phyloP scores from a whole-genome alignment of 352 stramenopile species.

The Phytophthora multivora region DNA sequence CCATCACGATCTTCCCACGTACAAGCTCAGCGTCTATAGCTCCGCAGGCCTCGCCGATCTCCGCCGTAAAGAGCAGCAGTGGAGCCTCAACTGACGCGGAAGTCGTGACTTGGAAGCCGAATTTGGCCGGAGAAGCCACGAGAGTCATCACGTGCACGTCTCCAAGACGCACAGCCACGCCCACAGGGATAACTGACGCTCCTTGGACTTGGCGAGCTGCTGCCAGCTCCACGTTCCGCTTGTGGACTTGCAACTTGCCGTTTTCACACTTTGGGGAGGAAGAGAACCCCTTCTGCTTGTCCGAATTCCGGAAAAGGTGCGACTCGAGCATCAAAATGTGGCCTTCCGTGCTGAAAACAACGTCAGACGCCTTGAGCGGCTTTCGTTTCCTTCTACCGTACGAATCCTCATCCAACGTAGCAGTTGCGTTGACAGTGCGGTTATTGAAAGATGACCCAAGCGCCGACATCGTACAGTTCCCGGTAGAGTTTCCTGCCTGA shows the following conservation, averaged over 20 bases:
- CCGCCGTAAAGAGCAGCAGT: constrained; percentile 45
- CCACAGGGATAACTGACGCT: constrained; percentile 42
- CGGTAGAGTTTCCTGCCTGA: constrained; percentile 2
- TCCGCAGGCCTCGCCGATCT: constrained; percentile 54
- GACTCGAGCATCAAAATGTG: constrained; percentile 74
- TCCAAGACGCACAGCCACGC: constrained; percentile 62
- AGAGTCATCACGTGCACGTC: constrained; percentile 71
- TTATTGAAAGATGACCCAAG: constrained; percentile 9
- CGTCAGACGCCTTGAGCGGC: constrained; percentile 64
- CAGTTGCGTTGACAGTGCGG: constrained; percentile 8
- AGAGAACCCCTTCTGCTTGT: constrained; percentile 7
- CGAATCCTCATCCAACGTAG: constrained; percentile 10
- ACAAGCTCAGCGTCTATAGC: constrained; percentile 40
- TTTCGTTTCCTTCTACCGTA: constrained; percentile 27
- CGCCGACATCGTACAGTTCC: constrained; percentile 2
- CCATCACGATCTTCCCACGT: constrained; percentile 68
- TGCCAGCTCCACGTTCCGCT: constrained; percentile 45
- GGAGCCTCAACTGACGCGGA: constrained; percentile 60
- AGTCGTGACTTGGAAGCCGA: constrained; percentile 55
- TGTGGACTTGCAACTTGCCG: constrained; percentile 44
- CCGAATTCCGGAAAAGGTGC: constrained; percentile 48
- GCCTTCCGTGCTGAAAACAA: constrained; percentile 86
- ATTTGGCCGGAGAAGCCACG: constrained; percentile 66
- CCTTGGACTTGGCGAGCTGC: constrained; percentile 15
- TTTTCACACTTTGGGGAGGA: constrained; percentile 53